Percentiles rank a stretch among this genome's conserved stretches.
Evolutionary conservation across 495 filamentous ascomycete genomes (phyloP).

Genomic region (Pyrenula massariospora): DNA sequence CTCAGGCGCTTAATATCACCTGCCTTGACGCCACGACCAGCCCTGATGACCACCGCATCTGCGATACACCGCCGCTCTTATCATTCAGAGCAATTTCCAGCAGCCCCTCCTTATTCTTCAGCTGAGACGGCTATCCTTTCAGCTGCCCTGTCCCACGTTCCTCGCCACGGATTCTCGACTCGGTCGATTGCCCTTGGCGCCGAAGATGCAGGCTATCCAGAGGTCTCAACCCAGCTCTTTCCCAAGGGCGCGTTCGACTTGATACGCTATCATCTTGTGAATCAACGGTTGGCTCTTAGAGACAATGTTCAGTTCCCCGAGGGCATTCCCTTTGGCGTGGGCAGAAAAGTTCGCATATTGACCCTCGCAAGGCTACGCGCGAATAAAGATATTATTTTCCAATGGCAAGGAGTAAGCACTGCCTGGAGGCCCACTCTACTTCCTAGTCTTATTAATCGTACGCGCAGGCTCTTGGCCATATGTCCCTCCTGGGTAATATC

Average conservation of each 20-base stretch:
- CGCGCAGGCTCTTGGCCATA: conserved; percentile 68
- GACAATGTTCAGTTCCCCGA: conserved; percentile 31
- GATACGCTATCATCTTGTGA: conserved; percentile 69
- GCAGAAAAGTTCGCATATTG: conserved; percentile 50
- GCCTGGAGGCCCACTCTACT: neutral
- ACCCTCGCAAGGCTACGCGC: conserved; percentile 60
- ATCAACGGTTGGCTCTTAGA: conserved; percentile 46
- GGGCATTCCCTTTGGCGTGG: conserved; percentile 21
- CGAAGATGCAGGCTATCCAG: conserved; percentile 72
- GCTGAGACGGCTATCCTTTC: conserved; percentile 69
- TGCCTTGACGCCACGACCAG: neutral
- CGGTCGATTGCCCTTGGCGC: conserved; percentile 64
- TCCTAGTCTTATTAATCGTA: conserved; percentile 2
- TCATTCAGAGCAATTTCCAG: conserved; percentile 60
- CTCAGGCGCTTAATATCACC: neutral
- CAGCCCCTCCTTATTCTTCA: conserved; percentile 52
- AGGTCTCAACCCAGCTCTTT: conserved; percentile 73
- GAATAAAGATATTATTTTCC: conserved; percentile 55
- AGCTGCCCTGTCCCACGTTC: conserved; percentile 67
- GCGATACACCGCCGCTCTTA: conserved; percentile 30
- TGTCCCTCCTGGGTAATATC: conserved; percentile 69
- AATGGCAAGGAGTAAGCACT: conserved; percentile 77
- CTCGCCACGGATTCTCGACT: conserved; percentile 67
- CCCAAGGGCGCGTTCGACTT: conserved; percentile 70
- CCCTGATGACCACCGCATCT: neutral